Conservation (phyloP, 371 early-diverging fungal species). For the Actinomortierella ambigua region DNA sequence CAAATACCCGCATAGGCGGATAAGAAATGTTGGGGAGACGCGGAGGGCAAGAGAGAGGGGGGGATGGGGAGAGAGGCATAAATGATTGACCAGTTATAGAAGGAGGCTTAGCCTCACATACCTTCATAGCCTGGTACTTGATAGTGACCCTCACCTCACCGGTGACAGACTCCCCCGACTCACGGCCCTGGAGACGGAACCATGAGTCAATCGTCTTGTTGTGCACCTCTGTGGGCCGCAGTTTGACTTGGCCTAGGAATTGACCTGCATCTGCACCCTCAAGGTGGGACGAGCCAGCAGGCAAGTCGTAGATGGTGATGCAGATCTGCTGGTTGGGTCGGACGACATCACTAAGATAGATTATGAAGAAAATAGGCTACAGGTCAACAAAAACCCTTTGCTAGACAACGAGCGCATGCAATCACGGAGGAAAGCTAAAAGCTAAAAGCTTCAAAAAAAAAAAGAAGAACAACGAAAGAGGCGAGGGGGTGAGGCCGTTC, state of each 20-base stretch:
- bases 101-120: slow-evolving; percentile 6
- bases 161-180: slow-evolving; percentile 54
- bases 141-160: slow-evolving; percentile 73
- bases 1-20: no score
- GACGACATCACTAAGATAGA: slow-evolving; percentile 60
- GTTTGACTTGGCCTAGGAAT: slow-evolving; percentile 68
- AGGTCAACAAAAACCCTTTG: no score
- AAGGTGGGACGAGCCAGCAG: slow-evolving; percentile 49
- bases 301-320: slow-evolving; percentile 68
- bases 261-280: slow-evolving; percentile 47
- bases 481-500: no score
- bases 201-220: slow-evolving; percentile 71
- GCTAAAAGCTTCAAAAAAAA: not conserved
- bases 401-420: no score
- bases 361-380: no score
- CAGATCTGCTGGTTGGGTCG: slow-evolving; percentile 63
- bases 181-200: slow-evolving; percentile 61
- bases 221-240: slow-evolving; percentile 58
- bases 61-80: not conserved
- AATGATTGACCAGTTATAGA: not conserved
- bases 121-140: slow-evolving; percentile 55
- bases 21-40: no score
- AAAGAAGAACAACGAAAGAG: not conserved
- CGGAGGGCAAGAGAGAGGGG: no score
- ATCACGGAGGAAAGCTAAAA: no score